Conservation (phyloP, 306 rosid species). For the Fagus crenata region DNA sequence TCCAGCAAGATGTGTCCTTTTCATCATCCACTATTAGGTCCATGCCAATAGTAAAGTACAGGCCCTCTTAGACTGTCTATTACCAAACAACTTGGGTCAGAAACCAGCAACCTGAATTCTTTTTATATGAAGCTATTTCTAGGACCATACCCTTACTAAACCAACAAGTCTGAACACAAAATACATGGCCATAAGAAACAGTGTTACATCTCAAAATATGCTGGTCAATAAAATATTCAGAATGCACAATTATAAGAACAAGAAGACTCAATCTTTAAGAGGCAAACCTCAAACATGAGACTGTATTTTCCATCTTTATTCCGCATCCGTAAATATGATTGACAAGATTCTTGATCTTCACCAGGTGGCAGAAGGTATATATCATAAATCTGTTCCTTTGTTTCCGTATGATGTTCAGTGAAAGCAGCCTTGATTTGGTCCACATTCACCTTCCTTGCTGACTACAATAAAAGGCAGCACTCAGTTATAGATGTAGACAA, state of each 20-base stretch:
- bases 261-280: slow-evolving; percentile 2
- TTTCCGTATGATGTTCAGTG: slow-evolving; percentile 71
- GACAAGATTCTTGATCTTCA: slow-evolving; percentile 98
- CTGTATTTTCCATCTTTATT: slow-evolving; percentile 97
- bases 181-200: slow-evolving; percentile 1
- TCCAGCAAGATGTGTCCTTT: neutral
- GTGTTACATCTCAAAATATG: neutral
- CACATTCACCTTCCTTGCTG: slow-evolving; percentile 62
- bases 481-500: slow-evolving; percentile 23
- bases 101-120: neutral
- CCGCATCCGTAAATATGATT: slow-evolving; percentile 97
- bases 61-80: no score
- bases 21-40: neutral
- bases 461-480: slow-evolving; percentile 52
- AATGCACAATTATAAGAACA: slow-evolving; percentile 6
- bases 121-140: slow-evolving; percentile 9
- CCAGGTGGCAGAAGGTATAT: slow-evolving; percentile 98
- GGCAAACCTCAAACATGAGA: slow-evolving; percentile 98
- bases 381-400: slow-evolving; percentile 85
- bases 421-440: slow-evolving; percentile 73
- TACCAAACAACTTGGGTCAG: neutral
- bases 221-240: neutral
- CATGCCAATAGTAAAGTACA: no score
- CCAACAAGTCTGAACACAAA: neutral
- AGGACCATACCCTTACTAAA: slow-evolving; percentile 13